Conservation (phyloP, 192 early-diverging fungal genomes). For the Entomortierella beljakovae region DNA sequence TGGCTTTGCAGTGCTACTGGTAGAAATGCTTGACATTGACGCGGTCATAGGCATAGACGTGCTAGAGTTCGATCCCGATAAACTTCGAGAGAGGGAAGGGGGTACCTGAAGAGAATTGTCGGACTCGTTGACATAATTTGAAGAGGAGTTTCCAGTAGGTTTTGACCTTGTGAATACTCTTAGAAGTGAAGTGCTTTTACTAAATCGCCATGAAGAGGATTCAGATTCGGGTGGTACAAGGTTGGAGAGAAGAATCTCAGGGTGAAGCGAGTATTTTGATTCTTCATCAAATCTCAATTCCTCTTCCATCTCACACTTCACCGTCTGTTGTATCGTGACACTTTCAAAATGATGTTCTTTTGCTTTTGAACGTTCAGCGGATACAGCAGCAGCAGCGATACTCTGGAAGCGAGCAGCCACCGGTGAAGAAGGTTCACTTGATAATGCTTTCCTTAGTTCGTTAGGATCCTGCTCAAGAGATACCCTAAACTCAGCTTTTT, state of each 20-base stretch:
- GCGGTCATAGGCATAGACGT: too few relatives aligned
- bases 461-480: constrained; percentile 20
- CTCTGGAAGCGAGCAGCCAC: neutral
- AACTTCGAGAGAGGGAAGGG: too few relatives aligned
- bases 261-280: neutral
- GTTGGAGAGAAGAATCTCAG: constrained; percentile 13
- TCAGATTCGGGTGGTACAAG: constrained; percentile 1
- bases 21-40: too few relatives aligned
- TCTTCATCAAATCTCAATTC: neutral
- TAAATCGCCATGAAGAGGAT: constrained; percentile 15
- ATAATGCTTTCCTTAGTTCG: neutral
- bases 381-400: neutral
- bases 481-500: constrained; percentile 14
- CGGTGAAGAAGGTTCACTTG: neutral
- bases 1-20: neutral
- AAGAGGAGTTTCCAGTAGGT: too few relatives aligned
- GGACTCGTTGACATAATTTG: neutral
- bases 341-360: too few relatives aligned
- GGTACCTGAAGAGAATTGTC: neutral
- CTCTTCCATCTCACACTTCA: neutral
- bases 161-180: constrained; percentile 19
- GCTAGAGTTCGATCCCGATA: too few relatives aligned
- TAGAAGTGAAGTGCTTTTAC: constrained; percentile 24
- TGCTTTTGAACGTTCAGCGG: neutral
- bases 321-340: neutral